Conservation (phyloP, 1,284 basidiomycete genomes). For the Anthracocystis walkeri region DNA sequence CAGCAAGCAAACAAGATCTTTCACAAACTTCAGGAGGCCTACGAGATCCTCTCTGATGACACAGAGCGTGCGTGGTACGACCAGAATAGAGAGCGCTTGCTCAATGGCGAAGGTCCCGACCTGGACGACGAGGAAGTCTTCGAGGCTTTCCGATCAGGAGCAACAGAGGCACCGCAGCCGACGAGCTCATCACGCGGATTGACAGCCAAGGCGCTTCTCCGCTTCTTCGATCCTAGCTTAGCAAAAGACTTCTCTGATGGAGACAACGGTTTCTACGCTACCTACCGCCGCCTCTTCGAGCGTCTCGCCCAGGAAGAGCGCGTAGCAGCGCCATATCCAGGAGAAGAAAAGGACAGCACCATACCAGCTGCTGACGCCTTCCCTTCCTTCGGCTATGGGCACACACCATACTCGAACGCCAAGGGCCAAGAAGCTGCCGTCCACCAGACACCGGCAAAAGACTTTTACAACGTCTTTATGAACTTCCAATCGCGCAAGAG, state of each 20-base stretch:
- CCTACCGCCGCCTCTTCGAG: slow-evolving; percentile 88
- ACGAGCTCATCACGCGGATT: slow-evolving; percentile 82
- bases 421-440: slow-evolving; percentile 45
- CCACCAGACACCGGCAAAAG: slow-evolving; percentile 57
- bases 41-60: slow-evolving; percentile 76
- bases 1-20: slow-evolving; percentile 91
- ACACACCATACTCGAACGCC: slow-evolving; percentile 77
- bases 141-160: slow-evolving; percentile 83
- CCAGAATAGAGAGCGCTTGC: slow-evolving; percentile 83
- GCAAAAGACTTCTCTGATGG: slow-evolving; percentile 75
- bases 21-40: slow-evolving; percentile 89
- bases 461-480: slow-evolving; percentile 87
- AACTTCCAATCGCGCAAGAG: slow-evolving; percentile 90
- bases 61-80: slow-evolving; percentile 96
- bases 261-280: slow-evolving; percentile 80
- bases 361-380: slow-evolving; percentile 47
- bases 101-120: slow-evolving; percentile 57
- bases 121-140: slow-evolving; percentile 72
- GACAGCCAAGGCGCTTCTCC: slow-evolving; percentile 82
- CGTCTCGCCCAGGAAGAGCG: slow-evolving; percentile 86
- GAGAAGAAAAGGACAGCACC: slow-evolving; percentile 65
- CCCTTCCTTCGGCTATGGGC: slow-evolving; percentile 85
- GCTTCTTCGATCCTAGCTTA: slow-evolving; percentile 84
- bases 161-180: slow-evolving; percentile 69
- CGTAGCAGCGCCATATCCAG: slow-evolving; percentile 71